A percentile compares a stretch with the other conserved stretches of the same genome.
Evolutionary conservation across 176 grass and related monocot genomes (phyloP).

Genomic region (Aegilops umbellulata): DNA sequence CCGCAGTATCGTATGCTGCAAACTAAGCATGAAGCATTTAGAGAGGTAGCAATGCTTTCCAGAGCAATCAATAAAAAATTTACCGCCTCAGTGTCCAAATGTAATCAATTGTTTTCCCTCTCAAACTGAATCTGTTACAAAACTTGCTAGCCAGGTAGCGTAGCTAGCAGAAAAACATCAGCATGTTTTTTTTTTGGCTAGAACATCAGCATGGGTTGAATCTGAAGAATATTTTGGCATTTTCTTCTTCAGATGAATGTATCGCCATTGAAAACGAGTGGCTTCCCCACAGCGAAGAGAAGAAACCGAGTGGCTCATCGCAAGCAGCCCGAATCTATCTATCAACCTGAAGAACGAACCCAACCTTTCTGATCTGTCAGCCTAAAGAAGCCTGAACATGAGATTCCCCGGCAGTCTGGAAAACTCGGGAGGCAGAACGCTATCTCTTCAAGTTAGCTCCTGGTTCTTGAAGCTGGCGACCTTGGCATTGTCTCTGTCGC

Average conservation of each 20-base stretch:
- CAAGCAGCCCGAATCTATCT: background rate
- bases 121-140: background rate
- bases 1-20: background rate
- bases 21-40: background rate
- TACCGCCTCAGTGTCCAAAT: background rate
- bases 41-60: background rate
- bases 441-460: slow-evolving; percentile 24
- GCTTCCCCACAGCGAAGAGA: background rate
- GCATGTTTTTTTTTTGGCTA: background rate
- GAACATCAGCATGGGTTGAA: background rate
- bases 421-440: background rate
- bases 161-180: background rate
- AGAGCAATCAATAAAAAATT: background rate
- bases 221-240: background rate
- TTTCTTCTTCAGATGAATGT: background rate
- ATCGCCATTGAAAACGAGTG: background rate
- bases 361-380: background rate
- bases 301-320: background rate
- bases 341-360: background rate
- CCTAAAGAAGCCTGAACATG: background rate
- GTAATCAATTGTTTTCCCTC: background rate
- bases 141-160: background rate
- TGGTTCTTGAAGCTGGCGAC: slow-evolving; percentile 52
- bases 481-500: slow-evolving; percentile 54
- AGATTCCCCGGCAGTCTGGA: background rate